phyloP scores from a whole-genome alignment of 495 filamentous ascomycete species.

The Recurvomyces mirabilis region DNA sequence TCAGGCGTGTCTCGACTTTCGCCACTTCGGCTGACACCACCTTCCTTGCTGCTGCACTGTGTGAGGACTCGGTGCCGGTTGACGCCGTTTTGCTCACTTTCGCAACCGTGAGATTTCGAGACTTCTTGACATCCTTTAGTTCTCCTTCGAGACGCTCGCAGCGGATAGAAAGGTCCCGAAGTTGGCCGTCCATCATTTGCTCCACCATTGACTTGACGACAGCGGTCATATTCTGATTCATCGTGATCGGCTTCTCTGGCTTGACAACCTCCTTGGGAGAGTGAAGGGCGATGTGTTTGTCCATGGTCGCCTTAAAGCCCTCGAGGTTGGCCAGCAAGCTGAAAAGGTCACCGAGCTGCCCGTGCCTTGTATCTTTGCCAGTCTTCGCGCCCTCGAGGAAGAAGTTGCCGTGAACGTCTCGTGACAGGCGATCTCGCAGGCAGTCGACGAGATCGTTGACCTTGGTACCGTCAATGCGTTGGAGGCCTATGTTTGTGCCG shows the following conservation, averaged over 20 bases:
- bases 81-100: too few species aligned
- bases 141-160: background rate
- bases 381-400: background rate
- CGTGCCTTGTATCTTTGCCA: background rate
- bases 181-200: background rate
- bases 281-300: constrained; percentile 6
- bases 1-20: too few species aligned
- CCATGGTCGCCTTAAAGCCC: background rate
- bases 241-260: background rate
- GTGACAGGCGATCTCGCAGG: background rate
- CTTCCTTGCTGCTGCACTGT: too few species aligned
- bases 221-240: constrained; percentile 1
- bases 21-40: too few species aligned
- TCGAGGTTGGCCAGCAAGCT: background rate
- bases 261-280: background rate
- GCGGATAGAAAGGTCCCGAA: background rate
- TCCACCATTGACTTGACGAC: background rate
- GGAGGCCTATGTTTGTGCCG: background rate
- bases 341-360: constrained; percentile 1
- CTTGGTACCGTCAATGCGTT: background rate
- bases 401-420: background rate
- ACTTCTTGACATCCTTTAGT: too few species aligned
- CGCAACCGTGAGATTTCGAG: too few species aligned
- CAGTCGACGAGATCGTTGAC: background rate
- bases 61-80: too few species aligned